Evolutionary conservation across 2,329 filamentous ascomycete species (phyloP), one percentile per base, ranked within the genome.

Genomic region (Magnaporthiopsis rhizophila): DNA sequence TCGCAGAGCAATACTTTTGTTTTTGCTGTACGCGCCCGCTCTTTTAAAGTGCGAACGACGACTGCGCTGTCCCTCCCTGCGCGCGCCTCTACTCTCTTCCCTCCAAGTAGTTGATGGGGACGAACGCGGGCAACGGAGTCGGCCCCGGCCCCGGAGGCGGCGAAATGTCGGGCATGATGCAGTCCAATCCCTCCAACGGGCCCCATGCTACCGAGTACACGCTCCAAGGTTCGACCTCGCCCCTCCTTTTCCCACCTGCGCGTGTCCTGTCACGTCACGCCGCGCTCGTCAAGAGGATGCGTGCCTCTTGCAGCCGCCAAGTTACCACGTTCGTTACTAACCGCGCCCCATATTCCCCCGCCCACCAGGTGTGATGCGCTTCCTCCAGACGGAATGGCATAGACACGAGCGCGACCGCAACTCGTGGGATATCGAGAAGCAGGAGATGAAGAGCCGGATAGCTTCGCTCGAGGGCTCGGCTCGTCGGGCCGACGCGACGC

Each of bases 311-410:
- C 8, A 24, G 45, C 18, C 11, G 45, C 45, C 8, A 21, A 53
- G 45, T 11, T n/a, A 53, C 3, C 18, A 4, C 7, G 45, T 53
- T 53, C 38, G 21, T 53, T 53, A 21, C 45, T 53, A 24, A 53
- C 21, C 18, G n/a, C 45, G 18, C 15, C 30, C 5, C 38, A 62
- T 24, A 6, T 21, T 12, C 57, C 57, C 34, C 24, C 34, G 34
- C 34, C 63, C 62, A 3, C 34, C 18, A 95, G 91, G 95, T 74
- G 95, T 99, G 53, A 99, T 99, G 95, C 93, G 95, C 77, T 99
- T 99, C 76, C 86, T 99, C 56, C 95, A 99, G 79, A 95, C 95
- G 61, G 94, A 99, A 85, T 99, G 95, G 95, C 95, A 99, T 78
- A 89, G 92, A 70, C 94, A 99, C 77, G 95, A 99, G 79, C 90